A percentile compares a stretch with the other conserved stretches of the same genome.
Evolutionary conservation across 495 filamentous ascomycete species (phyloP).

Genomic region (Tuber melanosporum): DNA sequence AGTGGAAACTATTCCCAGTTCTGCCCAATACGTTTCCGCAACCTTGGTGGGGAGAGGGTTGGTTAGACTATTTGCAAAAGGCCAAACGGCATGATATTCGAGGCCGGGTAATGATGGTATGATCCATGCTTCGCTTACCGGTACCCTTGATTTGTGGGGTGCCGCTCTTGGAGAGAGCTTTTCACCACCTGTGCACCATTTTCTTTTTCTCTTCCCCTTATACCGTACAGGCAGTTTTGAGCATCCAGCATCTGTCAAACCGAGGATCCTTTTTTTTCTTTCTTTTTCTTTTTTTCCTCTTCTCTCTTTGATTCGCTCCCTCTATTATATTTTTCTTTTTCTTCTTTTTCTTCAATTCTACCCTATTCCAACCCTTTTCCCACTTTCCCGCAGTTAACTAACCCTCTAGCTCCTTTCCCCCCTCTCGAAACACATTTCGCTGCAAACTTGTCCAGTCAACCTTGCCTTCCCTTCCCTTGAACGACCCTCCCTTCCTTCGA

Average conservation of each 20-base stretch:
- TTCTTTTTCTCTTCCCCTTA: background rate
- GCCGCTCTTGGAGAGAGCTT: background rate
- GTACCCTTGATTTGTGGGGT: background rate
- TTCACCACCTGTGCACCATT: background rate
- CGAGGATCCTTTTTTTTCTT: background rate
- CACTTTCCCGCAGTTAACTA: background rate
- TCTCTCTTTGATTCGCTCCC: background rate
- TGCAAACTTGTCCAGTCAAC: conserved; percentile 1
- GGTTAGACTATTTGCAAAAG: background rate
- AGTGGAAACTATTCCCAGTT: background rate
- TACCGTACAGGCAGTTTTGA: background rate
- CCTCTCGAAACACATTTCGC: background rate
- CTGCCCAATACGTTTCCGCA: background rate
- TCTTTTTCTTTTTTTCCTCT: background rate
- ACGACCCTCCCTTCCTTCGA: background rate
- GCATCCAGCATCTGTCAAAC: conserved; percentile 1
- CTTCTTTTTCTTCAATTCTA: background rate
- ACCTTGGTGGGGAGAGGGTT: background rate
- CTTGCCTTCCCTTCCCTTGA: background rate
- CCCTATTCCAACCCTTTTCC: conserved; percentile 3
- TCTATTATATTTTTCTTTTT: background rate
- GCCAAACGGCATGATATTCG: background rate
- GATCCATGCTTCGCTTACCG: background rate
- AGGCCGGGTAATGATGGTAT: background rate
- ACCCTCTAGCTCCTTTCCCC: background rate